Conservation (phyloP, 1,139 yeast species). For the Suhomyces chickasaworum region DNA sequence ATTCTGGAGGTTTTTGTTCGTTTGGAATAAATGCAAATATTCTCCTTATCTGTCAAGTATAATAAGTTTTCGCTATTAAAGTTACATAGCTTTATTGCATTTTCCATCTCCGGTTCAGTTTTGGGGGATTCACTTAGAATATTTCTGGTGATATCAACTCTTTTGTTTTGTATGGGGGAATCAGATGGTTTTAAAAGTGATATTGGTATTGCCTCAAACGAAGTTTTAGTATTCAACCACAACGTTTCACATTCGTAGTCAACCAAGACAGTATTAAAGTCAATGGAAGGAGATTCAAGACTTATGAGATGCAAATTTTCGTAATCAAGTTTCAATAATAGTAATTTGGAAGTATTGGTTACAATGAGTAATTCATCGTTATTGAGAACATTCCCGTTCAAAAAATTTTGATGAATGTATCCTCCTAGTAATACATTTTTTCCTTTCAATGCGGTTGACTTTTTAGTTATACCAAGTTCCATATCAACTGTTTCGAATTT, state of each 20-base stretch:
- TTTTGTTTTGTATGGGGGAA: background rate
- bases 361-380: slow-evolving; percentile 44
- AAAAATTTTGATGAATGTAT: slow-evolving; percentile 50
- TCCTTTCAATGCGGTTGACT: slow-evolving; percentile 48
- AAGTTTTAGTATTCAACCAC: slow-evolving; percentile 11
- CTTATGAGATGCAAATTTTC: slow-evolving; percentile 27
- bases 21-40: slow-evolving; percentile 26
- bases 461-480: slow-evolving; percentile 12
- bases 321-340: slow-evolving; percentile 30
- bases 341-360: slow-evolving; percentile 45
- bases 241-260: slow-evolving; percentile 25
- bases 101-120: background rate
- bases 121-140: background rate
- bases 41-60: slow-evolving; percentile 11
- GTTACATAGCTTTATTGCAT: background rate
- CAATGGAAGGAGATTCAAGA: slow-evolving; percentile 22
- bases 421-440: slow-evolving; percentile 58
- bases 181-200: slow-evolving; percentile 6
- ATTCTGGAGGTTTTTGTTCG: slow-evolving; percentile 16
- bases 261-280: slow-evolving; percentile 23
- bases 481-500: slow-evolving; percentile 24
- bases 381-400: slow-evolving; percentile 37
- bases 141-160: slow-evolving; percentile 2
- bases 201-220: slow-evolving; percentile 5
- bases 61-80: slow-evolving; percentile 1